Base-by-base conservation (phyloP, 2,329 filamentous ascomycete species). In the Cercospora sesami region DNA sequence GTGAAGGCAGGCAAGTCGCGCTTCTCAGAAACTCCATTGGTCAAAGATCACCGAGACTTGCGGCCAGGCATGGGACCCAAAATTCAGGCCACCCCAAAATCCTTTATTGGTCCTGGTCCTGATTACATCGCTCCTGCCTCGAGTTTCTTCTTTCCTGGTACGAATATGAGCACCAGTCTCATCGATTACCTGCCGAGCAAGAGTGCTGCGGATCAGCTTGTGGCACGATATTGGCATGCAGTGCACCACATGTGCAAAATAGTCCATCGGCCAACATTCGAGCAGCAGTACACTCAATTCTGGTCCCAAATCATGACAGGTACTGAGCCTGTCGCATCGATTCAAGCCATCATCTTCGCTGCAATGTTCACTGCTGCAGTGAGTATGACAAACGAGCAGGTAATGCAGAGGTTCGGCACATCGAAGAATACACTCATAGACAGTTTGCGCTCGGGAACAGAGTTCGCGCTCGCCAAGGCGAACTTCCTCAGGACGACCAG, bases 401-500 rank as follows among this genome's bases (percentile, higher is more conserved):
- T 88, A 23, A 73, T 83, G 51, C 78, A 79, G 8, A 83, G 87
- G 10, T 86, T 90, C 73, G 86, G 84, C 3, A 83, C 85, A 28
- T 78, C 85, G 2, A 90, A 89, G 74, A 78, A 80, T 28, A 82
- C 82, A 5, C 82, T 91, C 65, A 82, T 91, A 4, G 83, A 88
- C 23, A 87, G 85, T 59, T 86, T 91, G 66, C 88, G 89, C 73
- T 80, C 88, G 59, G 90, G 86, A 1, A 87, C 89, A 6, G 91
- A 93, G 79, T 84, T 85, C 28, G 87, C 90, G 3, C 80, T 94
- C 36, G 85, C 85, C 45, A 87, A 88, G 75, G 90, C 91, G 4
- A 89, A 91, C 75, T 91, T 93, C 67, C 78, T 93, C 39, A 83
- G 89, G 39, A 92, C 90, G 0, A 91, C 87, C 0, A 90, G 88